A percentile compares a stretch with the other conserved stretches of the same genome.
Evolutionary conservation across 495 filamentous ascomycete genomes (phyloP).

Genomic region (Penicillium silybi): DNA sequence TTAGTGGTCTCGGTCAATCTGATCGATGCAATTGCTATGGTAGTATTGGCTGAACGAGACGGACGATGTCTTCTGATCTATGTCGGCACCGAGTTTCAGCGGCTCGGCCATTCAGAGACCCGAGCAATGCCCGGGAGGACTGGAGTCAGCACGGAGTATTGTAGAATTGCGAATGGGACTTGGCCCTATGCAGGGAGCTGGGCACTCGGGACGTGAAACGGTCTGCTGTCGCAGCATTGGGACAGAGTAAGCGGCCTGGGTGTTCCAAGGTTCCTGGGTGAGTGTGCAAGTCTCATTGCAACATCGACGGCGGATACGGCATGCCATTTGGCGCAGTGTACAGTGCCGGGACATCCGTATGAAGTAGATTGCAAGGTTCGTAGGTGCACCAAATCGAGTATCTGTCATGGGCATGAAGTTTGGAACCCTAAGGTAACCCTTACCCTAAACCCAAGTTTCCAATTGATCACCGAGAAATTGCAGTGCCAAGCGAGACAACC

Average conservation of each 20-base stretch:
- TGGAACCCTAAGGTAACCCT: neutral
- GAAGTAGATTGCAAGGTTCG: neutral
- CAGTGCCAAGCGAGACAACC: constrained; percentile 13
- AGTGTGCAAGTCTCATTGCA: neutral
- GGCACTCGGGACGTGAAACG: neutral
- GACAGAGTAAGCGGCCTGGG: neutral
- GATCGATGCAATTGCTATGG: neutral
- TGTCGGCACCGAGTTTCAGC: neutral
- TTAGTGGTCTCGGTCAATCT: neutral
- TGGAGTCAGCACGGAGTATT: neutral
- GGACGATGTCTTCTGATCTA: no score
- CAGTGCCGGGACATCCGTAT: neutral
- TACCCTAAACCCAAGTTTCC: neutral
- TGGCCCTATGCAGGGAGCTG: neutral
- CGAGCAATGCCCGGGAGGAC: no score
- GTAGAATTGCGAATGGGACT: neutral
- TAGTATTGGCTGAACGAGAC: neutral
- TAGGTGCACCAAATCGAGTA: neutral
- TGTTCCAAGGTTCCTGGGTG: neutral
- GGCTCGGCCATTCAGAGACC: neutral
- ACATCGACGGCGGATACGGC: neutral
- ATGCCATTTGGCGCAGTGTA: neutral
- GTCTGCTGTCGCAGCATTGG: neutral
- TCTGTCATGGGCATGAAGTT: neutral
- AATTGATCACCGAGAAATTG: neutral